Conservation (phyloP, 441 rosid genomes). For the Gossypium gossypioides region DNA sequence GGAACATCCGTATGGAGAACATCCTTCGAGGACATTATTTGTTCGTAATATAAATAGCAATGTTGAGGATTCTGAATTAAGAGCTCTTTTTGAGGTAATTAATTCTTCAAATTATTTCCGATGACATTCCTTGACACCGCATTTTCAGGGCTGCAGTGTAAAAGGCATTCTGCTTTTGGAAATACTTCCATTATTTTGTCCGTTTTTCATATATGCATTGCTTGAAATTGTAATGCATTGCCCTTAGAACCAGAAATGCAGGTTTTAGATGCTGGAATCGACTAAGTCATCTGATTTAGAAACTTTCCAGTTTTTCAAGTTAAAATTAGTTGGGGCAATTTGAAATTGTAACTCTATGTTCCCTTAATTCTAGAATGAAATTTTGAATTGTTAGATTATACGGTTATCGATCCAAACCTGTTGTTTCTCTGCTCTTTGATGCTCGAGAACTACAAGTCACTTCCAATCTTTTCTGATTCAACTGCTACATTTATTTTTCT, state of each 20-base stretch:
- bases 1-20: conserved; percentile 97
- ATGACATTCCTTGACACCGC: neutral
- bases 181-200: neutral
- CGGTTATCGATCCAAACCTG: neutral
- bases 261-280: neutral
- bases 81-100: conserved; percentile 80
- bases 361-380: neutral
- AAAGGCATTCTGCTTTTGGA: neutral
- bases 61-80: conserved; percentile 82
- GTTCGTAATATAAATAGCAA: conserved; percentile 95
- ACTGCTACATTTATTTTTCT: neutral
- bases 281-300: neutral
- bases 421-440: neutral
- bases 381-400: neutral
- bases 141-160: neutral
- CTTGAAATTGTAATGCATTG: neutral
- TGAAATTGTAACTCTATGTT: neutral
- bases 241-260: neutral
- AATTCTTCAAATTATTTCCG: neutral
- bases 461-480: neutral
- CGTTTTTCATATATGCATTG: neutral
- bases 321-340: neutral
- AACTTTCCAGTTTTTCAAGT: neutral
- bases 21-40: conserved; percentile 96
- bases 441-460: neutral